A percentile compares a stretch with the other conserved stretches of the same genome.
These are phyloP conservation scores for Entoloma clypeatum DNA, from an alignment of 1,284 basidiomycete species.

Conservation along the genomic window DNA sequence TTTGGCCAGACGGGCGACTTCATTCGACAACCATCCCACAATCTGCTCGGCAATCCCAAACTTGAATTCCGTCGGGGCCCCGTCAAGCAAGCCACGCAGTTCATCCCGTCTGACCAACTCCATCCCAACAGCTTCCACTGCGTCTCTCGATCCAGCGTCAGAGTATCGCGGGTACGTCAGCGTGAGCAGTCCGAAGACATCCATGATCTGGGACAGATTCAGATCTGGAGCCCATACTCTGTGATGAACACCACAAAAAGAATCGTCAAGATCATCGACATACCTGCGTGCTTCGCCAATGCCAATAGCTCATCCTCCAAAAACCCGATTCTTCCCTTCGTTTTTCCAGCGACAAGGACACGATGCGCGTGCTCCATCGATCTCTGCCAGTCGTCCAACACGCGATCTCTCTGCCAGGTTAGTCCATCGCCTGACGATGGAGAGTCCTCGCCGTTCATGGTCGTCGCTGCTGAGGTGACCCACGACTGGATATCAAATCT, in stretches of 20 bases:
- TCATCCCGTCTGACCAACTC: constrained; percentile 62
- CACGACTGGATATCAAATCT: constrained; percentile 41
- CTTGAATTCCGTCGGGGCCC: constrained; percentile 37
- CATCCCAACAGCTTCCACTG: constrained; percentile 63
- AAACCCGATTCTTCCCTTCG: constrained; percentile 54
- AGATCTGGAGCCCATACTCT: constrained; percentile 47
- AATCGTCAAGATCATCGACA: constrained; percentile 22
- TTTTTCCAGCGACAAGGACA: constrained; percentile 47
- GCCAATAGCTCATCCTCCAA: constrained; percentile 58
- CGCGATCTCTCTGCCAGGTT: constrained; percentile 50
- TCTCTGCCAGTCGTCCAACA: constrained; percentile 50
- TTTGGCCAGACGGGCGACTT: constrained; percentile 54
- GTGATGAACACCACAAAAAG: constrained; percentile 6
- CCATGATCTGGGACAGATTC: constrained; percentile 57
- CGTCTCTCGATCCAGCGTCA: constrained; percentile 66
- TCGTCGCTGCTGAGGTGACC: constrained; percentile 32
- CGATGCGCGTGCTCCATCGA: constrained; percentile 52
- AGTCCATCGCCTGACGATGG: constrained; percentile 18
- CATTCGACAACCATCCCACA: constrained; percentile 66
- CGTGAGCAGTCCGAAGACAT: constrained; percentile 71
- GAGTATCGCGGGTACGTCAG: constrained; percentile 75
- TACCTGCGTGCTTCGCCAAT: constrained; percentile 59
- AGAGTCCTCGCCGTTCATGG: too few relatives aligned
- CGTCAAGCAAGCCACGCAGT: constrained; percentile 39
- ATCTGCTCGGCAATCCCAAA: constrained; percentile 65